Evolutionary conservation across 352 stramenopile genomes (phyloP).

Genomic region (Thalassiosira allenii): DNA sequence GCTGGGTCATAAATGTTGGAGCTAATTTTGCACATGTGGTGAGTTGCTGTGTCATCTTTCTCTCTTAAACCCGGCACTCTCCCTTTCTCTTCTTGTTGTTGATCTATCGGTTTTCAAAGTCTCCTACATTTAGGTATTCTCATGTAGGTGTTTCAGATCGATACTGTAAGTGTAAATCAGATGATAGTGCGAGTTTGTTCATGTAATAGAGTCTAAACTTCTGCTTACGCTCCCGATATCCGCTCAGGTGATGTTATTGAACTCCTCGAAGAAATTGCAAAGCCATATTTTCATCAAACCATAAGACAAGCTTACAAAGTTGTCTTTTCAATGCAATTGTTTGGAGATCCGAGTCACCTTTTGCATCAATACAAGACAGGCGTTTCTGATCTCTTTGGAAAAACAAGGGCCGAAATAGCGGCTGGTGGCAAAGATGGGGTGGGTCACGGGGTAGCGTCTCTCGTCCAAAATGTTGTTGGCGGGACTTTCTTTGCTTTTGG

Average conservation of each 20-base stretch:
- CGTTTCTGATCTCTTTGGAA: conserved; percentile 51
- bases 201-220: no score
- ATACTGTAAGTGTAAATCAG: no score
- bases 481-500: conserved; percentile 55
- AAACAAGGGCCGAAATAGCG: conserved; percentile 15
- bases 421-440: conserved; percentile 63
- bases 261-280: conserved; percentile 56
- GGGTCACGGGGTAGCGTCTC: conserved; percentile 58
- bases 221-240: no score
- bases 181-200: no score
- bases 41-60: no score
- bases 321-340: conserved; percentile 66
- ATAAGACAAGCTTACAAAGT: conserved; percentile 75
- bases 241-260: conserved; percentile 52
- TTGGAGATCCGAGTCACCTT: conserved; percentile 64
- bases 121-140: conserved; percentile 62
- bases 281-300: conserved; percentile 53
- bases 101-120: no score
- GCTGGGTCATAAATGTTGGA: conserved; percentile 72
- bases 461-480: conserved; percentile 60
- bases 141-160: conserved; percentile 41
- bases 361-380: conserved; percentile 64
- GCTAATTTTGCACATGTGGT: conserved; percentile 77
- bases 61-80: no score
- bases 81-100: no score